A percentile compares a stretch with the other conserved stretches of the same genome.
Conservation (phyloP, 768 basidiomycete genomes). For the Chlorophyllum brunneum region DNA sequence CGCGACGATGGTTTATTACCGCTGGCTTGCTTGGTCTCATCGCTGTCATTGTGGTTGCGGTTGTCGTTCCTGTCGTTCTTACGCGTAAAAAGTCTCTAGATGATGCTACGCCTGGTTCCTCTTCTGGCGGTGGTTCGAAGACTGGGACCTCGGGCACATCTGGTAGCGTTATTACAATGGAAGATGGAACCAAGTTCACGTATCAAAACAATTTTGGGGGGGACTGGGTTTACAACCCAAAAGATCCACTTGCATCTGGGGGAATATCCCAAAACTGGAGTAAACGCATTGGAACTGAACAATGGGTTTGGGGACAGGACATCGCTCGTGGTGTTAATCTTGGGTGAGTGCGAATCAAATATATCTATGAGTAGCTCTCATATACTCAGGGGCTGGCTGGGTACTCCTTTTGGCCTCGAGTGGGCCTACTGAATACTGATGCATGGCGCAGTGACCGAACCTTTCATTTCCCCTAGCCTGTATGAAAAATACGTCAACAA, state of each 20-base stretch:
- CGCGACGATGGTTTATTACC: constrained; percentile 14
- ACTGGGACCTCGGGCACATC: constrained; percentile 47
- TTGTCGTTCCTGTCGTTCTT: constrained; percentile 34
- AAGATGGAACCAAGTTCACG: constrained; percentile 74
- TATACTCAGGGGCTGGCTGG: constrained; percentile 40
- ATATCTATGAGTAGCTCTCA: not conserved
- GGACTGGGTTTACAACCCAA: constrained; percentile 71
- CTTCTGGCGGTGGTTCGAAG: constrained; percentile 15
- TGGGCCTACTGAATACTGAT: not conserved
- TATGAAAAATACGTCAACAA: constrained; percentile 59
- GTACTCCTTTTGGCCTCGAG: constrained; percentile 17
- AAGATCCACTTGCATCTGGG: constrained; percentile 65
- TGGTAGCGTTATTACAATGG: constrained; percentile 64
- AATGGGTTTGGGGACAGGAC: constrained; percentile 72
- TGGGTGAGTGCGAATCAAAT: constrained; percentile 39
- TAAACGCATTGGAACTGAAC: constrained; percentile 63
- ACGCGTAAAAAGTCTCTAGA: constrained; percentile 19
- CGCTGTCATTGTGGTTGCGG: constrained; percentile 38
- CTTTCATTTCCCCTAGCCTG: constrained; percentile 68
- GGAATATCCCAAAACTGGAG: constrained; percentile 81
- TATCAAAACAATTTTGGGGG: constrained; percentile 83
- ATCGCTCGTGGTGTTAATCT: constrained; percentile 50
- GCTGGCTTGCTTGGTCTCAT: constrained; percentile 28
- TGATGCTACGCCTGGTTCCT: constrained; percentile 4
- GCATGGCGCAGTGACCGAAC: constrained; percentile 53